Conservation (phyloP, 768 basidiomycete species). For the Tubosaeta brunneosetosa region DNA sequence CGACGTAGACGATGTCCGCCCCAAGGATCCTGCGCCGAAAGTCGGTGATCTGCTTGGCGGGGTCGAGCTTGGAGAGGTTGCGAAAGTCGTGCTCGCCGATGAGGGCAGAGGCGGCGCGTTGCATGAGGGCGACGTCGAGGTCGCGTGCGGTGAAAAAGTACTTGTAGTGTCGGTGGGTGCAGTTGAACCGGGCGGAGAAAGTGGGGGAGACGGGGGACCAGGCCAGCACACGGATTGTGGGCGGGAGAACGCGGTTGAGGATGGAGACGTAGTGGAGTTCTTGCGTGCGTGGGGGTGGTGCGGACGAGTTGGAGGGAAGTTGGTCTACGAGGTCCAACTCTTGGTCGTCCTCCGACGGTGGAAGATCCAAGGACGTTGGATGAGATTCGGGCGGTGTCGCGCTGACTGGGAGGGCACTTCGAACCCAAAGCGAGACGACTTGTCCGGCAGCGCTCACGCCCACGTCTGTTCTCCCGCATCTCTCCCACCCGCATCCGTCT, state of each 20-base stretch:
- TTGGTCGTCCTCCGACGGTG: slow-evolving; percentile 4
- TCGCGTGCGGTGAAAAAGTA: slow-evolving; percentile 80
- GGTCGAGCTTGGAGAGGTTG: slow-evolving; percentile 91
- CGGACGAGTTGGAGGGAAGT: slow-evolving; percentile 34
- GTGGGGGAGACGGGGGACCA: slow-evolving; percentile 82
- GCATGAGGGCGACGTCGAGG: slow-evolving; percentile 75
- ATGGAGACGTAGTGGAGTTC: slow-evolving; percentile 77
- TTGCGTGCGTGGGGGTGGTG: slow-evolving; percentile 22
- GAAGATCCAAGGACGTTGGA: not conserved
- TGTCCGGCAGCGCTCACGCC: slow-evolving; percentile 95
- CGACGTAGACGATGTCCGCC: slow-evolving; percentile 56
- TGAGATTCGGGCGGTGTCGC: not conserved
- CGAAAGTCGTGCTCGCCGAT: slow-evolving; percentile 93
- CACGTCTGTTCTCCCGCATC: slow-evolving; percentile 91
- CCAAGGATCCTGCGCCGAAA: slow-evolving; percentile 66
- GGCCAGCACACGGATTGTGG: slow-evolving; percentile 84
- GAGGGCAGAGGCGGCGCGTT: slow-evolving; percentile 61
- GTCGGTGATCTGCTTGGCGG: slow-evolving; percentile 82
- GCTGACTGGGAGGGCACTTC: slow-evolving; percentile 51
- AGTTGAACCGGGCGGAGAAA: slow-evolving; percentile 90
- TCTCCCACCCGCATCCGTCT: slow-evolving; percentile 86
- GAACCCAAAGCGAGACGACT: slow-evolving; percentile 87
- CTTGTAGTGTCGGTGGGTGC: slow-evolving; percentile 89
- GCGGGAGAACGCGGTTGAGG: slow-evolving; percentile 84
- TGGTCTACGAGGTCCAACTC: slow-evolving; percentile 35